phyloP scores from a whole-genome alignment of 805 yeast species.

The Jamesozyma jinghongensis region DNA sequence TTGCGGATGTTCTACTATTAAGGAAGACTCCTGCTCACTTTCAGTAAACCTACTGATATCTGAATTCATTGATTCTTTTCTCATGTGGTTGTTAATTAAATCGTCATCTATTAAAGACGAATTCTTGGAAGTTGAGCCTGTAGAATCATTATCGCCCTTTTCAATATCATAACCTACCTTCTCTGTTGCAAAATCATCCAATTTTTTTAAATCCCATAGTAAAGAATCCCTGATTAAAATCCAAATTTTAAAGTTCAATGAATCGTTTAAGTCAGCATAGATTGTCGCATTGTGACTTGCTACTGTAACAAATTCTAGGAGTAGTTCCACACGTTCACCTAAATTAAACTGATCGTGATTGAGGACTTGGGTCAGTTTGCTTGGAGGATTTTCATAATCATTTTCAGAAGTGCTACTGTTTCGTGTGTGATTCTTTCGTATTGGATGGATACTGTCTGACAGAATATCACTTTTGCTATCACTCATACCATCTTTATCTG shows the following conservation, averaged over 20 bases:
- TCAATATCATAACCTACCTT: neutral
- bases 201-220: conserved; percentile 25
- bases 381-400: neutral
- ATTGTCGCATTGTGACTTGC: conserved; percentile 28
- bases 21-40: conserved; percentile 19
- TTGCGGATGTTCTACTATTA: conserved; percentile 22
- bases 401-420: neutral
- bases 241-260: conserved; percentile 28
- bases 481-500: neutral
- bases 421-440: too few species aligned
- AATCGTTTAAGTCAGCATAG: conserved; percentile 25
- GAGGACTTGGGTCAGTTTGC: conserved; percentile 8
- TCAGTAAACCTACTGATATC: conserved; percentile 16
- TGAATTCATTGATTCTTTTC: conserved; percentile 9
- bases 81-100: neutral
- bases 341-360: conserved; percentile 3
- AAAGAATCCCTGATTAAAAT: conserved; percentile 27
- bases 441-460: too few species aligned
- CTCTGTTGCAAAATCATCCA: conserved; percentile 4
- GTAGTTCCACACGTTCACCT: conserved; percentile 14
- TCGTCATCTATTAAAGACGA: conserved; percentile 2
- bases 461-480: too few species aligned
- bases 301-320: conserved; percentile 22
- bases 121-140: neutral
- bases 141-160: neutral